phyloP scores from a whole-genome alignment of 2,329 filamentous ascomycete species.

The Grosmannia serpens region DNA sequence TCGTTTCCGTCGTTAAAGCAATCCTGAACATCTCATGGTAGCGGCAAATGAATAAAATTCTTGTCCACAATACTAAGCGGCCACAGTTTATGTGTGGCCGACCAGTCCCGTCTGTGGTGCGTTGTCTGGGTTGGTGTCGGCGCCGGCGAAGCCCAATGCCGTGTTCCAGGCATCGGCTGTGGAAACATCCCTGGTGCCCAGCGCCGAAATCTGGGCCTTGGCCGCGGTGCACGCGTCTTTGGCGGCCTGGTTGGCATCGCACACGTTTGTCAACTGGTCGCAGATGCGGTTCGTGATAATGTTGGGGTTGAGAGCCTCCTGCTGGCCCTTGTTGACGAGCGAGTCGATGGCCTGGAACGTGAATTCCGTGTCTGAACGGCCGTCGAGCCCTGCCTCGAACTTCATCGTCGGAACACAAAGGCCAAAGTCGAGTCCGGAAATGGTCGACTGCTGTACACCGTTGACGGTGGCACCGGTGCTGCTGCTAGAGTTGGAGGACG shows the following conservation, averaged over 20 bases:
- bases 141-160: conserved; percentile 26
- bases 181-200: conserved; percentile 22
- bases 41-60: too few species aligned
- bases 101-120: conserved; percentile 24
- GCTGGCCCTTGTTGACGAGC: conserved; percentile 47
- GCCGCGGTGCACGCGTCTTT: conserved; percentile 40
- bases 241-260: conserved; percentile 49
- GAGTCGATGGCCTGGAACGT: conserved; percentile 58
- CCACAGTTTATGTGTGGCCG: conserved; percentile 21
- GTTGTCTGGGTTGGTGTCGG: conserved; percentile 27
- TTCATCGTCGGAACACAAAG: conserved; percentile 45
- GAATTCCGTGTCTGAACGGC: conserved; percentile 45
- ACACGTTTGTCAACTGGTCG: conserved; percentile 57
- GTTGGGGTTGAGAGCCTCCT: conserved; percentile 58
- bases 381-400: conserved; percentile 46
- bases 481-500: neutral
- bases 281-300: conserved; percentile 65
- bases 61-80: too few species aligned
- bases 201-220: conserved; percentile 26
- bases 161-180: conserved; percentile 30
- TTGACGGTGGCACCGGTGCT: neutral
- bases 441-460: conserved; percentile 10
- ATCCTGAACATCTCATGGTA: too few species aligned
- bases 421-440: conserved; percentile 33
- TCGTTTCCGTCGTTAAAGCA: too few species aligned